A percentile compares a stretch with the other conserved stretches of the same genome.
phyloP scores from a whole-genome alignment of 2,329 filamentous ascomycete genomes.

The Fusarium sp. region DNA sequence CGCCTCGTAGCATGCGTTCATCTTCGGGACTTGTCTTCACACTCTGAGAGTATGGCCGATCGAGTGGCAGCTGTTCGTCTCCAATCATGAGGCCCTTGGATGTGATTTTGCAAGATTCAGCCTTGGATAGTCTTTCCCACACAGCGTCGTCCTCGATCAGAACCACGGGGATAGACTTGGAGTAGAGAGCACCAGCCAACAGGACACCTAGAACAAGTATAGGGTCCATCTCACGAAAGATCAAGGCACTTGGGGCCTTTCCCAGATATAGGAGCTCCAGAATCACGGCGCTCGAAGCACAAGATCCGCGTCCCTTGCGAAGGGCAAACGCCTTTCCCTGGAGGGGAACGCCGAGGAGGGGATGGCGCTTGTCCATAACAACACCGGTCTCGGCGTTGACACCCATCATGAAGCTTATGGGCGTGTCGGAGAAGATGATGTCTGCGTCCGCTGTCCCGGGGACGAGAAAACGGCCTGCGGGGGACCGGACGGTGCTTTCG shows the following conservation, averaged over 20 bases:
- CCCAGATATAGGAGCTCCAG: not conserved
- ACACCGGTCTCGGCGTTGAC: not conserved
- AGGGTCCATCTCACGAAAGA: not conserved
- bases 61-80: not conserved
- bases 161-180: not conserved
- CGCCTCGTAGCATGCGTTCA: not conserved
- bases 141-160: not conserved
- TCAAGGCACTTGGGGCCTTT: not conserved
- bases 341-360: not conserved
- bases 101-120: not conserved
- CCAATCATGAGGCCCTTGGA: not conserved
- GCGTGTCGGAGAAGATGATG: not conserved
- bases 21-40: not conserved
- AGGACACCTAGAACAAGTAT: not conserved
- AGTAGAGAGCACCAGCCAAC: not conserved
- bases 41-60: not conserved
- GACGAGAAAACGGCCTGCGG: not conserved
- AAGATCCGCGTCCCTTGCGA: not conserved
- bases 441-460: not conserved
- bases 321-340: not conserved
- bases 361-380: not conserved
- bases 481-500: not conserved
- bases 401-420: not conserved
- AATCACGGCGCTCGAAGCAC: not conserved
- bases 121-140: not conserved